Percentiles rank a stretch among this genome's conserved stretches.
Evolutionary conservation across 129 eudicot genomes (phyloP).

Genomic region (Scalesia atractyloides): DNA sequence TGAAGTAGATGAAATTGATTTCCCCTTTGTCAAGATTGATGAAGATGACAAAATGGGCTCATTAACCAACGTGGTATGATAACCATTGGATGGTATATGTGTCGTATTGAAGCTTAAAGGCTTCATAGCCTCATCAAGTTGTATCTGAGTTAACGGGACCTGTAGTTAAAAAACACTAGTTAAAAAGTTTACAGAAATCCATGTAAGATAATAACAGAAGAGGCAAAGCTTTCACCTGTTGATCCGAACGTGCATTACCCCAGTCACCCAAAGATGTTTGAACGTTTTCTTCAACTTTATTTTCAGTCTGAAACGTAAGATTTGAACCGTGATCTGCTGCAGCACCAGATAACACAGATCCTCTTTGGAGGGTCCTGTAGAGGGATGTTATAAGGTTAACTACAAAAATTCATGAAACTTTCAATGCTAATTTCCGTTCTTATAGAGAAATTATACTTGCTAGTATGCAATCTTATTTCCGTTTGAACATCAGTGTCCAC

Average conservation of each 20-base stretch:
- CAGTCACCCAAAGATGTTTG: slow-evolving; percentile 54
- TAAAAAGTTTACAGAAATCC: not conserved
- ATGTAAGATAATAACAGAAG: not conserved
- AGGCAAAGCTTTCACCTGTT: slow-evolving; percentile 41
- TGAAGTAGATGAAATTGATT: slow-evolving; percentile 58
- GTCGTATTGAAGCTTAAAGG: slow-evolving; percentile 58
- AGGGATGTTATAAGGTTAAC: slow-evolving; percentile 9
- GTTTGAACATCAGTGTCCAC: slow-evolving; percentile 40
- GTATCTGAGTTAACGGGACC: slow-evolving; percentile 92
- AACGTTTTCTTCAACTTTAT: slow-evolving; percentile 44
- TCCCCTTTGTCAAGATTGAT: slow-evolving; percentile 59
- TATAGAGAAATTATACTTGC: slow-evolving; percentile 46
- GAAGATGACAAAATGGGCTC: slow-evolving; percentile 60
- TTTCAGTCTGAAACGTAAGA: slow-evolving; percentile 49
- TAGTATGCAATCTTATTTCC: slow-evolving; percentile 39
- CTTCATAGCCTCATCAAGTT: slow-evolving; percentile 91
- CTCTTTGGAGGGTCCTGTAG: slow-evolving; percentile 55
- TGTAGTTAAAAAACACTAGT: slow-evolving; percentile 28
- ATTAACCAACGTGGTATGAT: slow-evolving; percentile 38
- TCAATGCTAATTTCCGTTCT: slow-evolving; percentile 17
- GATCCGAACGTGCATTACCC: slow-evolving; percentile 50
- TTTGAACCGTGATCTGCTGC: slow-evolving; percentile 45
- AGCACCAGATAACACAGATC: slow-evolving; percentile 39
- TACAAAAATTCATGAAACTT: not conserved
- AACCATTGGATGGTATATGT: slow-evolving; percentile 53